Base-by-base conservation (phyloP, 345 rosid species). In the Moricandia arvensis region DNA sequence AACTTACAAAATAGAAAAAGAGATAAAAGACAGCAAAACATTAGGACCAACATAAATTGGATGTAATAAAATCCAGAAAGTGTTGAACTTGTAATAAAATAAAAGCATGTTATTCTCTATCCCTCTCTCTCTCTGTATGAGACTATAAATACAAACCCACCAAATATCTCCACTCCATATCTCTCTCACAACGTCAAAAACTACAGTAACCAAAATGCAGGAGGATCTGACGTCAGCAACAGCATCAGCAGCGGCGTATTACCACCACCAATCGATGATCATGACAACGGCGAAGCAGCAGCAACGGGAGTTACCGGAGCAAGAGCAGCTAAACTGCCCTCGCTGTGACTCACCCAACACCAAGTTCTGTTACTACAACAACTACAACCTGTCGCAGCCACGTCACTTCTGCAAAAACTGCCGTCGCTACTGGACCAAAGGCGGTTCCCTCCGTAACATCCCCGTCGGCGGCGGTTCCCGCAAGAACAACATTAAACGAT, bases 321-420 rank as follows among this genome's bases (percentile, higher is more conserved):
- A 82, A 75, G 96, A 88, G 73, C 89, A 90, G 80, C 83, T 93
- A 2, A 86, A 86, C 62, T 90, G 92, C 18, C 95, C 95, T 1
- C 92, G 92, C 12, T 90, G 95, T 65, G 87, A 85, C 34, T 90
- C 96, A 0, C 64, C 75, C 60, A 88, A 93, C 91, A 93, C 98
- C 62, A 93, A 93, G 47, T 93, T 93, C 89, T 93, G 98, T 81
- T 93, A 91, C 88, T 93, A 87, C 86, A 93, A 93, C 86, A 93
- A 93, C 81, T 93, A 93, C 82, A 93, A 93, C 74, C 85, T 91
- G 64, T 89, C 90, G 37, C 95, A 89, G 85, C 95, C 95, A 16
- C 95, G 95, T 37, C 87, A 87, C 82, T 93, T 75, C 75, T 93
- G 97, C 89, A 93, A 93, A 86, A 82, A 76, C 84, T 93, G 97